Base-by-base conservation (phyloP, 1,284 basidiomycete species). In the Coriolopsis trogii region DNA sequence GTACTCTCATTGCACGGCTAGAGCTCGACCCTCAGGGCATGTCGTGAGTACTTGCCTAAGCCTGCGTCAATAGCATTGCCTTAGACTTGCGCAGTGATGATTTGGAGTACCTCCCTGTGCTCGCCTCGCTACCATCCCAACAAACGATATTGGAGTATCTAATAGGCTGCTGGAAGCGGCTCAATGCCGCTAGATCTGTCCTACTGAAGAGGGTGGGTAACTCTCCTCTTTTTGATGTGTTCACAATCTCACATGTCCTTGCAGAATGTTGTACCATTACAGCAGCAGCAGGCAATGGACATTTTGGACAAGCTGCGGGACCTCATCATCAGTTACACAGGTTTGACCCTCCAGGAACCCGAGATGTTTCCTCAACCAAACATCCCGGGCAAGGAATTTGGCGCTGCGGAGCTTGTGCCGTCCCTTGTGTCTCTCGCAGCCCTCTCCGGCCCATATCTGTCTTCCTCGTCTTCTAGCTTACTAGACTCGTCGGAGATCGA, bases 101-200 rank as follows among this genome's bases (percentile, higher is more conserved):
- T 65, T 71, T 89, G 4, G 91, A 95, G 41, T 88, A 84, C 62
- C 72, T 91, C 15, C 80, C 86, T 0, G 85, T 95, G 4, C 72
- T 96, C 6, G 88, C 89, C 2, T 89, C 89, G 21, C 72, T 97
- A 21, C 92, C 93, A 3, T 64, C 83, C 12, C 73, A 86, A 44
- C 84, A 95, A 70, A 95, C 95, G 0, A 81, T 86, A 0, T 95
- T 95, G 60, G 94, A 98, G 65, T 99, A 95, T 66, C 79, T 99
- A 20, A 80, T 93, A 1, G 88, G 88, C 18, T 90, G 91, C 63
- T 99, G 96, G 96, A 94, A 91, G 69, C 81, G 94, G 20, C 66
- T 90, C 38, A 87, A 91, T 55, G 60, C 70, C 2, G 77, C 78
- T 5, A 82, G 82, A 56, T 72, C 78, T 24, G 74, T 79, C 29